These are phyloP conservation scores for Tranzscheliella williamsii DNA, from an alignment of 1,284 basidiomycete species.

Conservation along the genomic window DNA sequence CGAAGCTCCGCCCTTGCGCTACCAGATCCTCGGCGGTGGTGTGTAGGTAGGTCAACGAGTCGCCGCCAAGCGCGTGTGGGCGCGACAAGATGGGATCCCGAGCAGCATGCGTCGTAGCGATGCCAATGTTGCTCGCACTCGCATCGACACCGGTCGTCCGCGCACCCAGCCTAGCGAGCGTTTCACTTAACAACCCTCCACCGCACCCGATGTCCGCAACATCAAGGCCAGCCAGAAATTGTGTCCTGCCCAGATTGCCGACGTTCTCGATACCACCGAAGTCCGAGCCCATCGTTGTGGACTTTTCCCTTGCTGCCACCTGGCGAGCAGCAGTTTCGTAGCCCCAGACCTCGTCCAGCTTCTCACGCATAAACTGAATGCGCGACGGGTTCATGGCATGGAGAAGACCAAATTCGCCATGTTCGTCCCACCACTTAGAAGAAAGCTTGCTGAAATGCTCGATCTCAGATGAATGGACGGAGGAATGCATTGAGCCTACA, in stretches of 20 bases:
- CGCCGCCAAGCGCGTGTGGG: conserved; percentile 5
- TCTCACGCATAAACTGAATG: conserved; percentile 81
- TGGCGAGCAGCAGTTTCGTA: conserved; percentile 49
- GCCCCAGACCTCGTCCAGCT: conserved; percentile 63
- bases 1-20: conserved; percentile 69
- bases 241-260: conserved; percentile 52
- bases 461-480: conserved; percentile 62
- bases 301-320: conserved; percentile 7
- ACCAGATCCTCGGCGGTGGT: conserved; percentile 76
- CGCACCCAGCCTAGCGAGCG: conserved; percentile 83
- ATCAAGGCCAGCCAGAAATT: conserved; percentile 66
- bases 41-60: conserved; percentile 71
- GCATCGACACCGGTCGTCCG: conserved; percentile 87
- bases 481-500: conserved; percentile 7
- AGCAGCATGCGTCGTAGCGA: conserved; percentile 80
- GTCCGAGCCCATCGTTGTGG: conserved; percentile 47
- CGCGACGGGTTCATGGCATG: conserved; percentile 95
- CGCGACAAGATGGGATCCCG: conserved; percentile 68
- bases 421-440: conserved; percentile 94
- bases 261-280: too few species aligned
- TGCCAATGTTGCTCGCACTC: conserved; percentile 79
- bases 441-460: conserved; percentile 89
- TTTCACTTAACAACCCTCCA: conserved; percentile 91
- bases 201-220: conserved; percentile 90
- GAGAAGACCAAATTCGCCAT: conserved; percentile 84